phyloP scores from a whole-genome alignment of 2,329 filamentous ascomycete species.

The Immersiporthe knoxdaviesiana region DNA sequence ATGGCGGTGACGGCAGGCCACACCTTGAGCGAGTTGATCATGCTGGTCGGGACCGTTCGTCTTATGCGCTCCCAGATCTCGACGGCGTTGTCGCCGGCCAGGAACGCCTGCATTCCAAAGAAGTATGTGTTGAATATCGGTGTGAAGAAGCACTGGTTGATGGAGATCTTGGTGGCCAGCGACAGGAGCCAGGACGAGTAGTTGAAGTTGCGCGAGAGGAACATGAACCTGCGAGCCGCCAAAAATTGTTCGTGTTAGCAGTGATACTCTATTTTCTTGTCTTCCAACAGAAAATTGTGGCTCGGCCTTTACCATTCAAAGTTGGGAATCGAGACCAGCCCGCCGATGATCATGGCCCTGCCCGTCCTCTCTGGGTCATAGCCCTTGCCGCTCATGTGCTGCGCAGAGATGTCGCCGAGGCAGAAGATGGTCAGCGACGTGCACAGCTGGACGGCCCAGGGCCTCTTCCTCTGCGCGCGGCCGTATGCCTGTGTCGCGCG shows the following conservation, averaged over 20 bases:
- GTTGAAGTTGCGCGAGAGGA: constrained; percentile 81
- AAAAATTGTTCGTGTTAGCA: constrained; percentile 5
- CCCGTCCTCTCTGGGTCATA: constrained; percentile 73
- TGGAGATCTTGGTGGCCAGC: constrained; percentile 73
- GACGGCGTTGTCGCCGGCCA: constrained; percentile 66
- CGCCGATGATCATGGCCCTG: constrained; percentile 75
- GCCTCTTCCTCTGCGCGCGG: constrained; percentile 69
- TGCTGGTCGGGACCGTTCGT: constrained; percentile 75
- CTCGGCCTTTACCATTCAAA: constrained; percentile 72
- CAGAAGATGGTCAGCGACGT: constrained; percentile 80
- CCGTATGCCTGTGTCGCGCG: constrained; percentile 63
- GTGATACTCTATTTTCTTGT: too few relatives aligned
- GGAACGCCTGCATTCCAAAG: constrained; percentile 76
- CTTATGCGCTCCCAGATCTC: constrained; percentile 73
- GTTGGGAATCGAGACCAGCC: constrained; percentile 71
- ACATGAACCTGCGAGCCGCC: constrained; percentile 66
- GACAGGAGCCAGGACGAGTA: constrained; percentile 73
- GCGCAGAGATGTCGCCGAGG: constrained; percentile 76
- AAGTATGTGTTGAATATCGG: constrained; percentile 85
- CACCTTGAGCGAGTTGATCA: constrained; percentile 79
- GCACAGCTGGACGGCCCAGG: constrained; percentile 78
- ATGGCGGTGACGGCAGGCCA: constrained; percentile 90
- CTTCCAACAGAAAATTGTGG: neutral
- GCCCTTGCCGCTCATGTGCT: constrained; percentile 63
- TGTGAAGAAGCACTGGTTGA: constrained; percentile 82